Evolutionary conservation across 495 filamentous ascomycete genomes (phyloP).

Genomic region (Aspergillus avenaceus): DNA sequence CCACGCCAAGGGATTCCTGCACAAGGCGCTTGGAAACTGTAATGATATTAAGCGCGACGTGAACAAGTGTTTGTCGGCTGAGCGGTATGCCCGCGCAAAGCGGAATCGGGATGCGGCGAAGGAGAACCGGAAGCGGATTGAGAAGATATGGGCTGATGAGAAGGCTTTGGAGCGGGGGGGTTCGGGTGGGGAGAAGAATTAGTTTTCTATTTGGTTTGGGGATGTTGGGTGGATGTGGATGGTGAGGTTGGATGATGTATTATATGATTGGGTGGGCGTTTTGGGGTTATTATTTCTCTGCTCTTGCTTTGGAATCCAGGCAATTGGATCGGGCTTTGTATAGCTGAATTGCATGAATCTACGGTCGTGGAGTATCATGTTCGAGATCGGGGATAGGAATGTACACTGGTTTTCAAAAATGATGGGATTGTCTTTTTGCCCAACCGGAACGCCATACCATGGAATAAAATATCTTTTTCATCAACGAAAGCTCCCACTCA

Average conservation of each 20-base stretch:
- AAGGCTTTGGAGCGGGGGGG: slow-evolving; percentile 21
- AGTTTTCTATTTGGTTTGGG: no score
- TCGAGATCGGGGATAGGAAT: slow-evolving; percentile 6
- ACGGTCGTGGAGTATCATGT: slow-evolving; percentile 9
- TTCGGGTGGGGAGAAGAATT: slow-evolving; percentile 8
- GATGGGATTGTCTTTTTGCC: slow-evolving; percentile 22
- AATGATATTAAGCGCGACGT: slow-evolving; percentile 78
- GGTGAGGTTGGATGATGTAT: not conserved
- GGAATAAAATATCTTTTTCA: slow-evolving; percentile 10
- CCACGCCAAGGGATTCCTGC: slow-evolving; percentile 86
- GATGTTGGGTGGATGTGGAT: not conserved
- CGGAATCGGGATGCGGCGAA: slow-evolving; percentile 70
- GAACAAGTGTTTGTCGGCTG: slow-evolving; percentile 73
- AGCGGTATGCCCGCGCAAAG: slow-evolving; percentile 71
- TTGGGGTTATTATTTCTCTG: not conserved
- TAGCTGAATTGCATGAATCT: slow-evolving; percentile 1
- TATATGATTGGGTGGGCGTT: slow-evolving; percentile 4
- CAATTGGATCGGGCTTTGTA: not conserved
- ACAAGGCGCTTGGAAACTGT: slow-evolving; percentile 85
- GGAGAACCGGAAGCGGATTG: slow-evolving; percentile 62
- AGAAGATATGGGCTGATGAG: slow-evolving; percentile 71
- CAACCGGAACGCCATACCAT: slow-evolving; percentile 35
- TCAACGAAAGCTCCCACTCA: slow-evolving; percentile 2
- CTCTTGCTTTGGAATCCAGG: not conserved
- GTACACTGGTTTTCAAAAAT: slow-evolving; percentile 15